Evolutionary conservation across 2,329 filamentous ascomycete species (phyloP).

Genomic region (Sclerotinia spermophila): DNA sequence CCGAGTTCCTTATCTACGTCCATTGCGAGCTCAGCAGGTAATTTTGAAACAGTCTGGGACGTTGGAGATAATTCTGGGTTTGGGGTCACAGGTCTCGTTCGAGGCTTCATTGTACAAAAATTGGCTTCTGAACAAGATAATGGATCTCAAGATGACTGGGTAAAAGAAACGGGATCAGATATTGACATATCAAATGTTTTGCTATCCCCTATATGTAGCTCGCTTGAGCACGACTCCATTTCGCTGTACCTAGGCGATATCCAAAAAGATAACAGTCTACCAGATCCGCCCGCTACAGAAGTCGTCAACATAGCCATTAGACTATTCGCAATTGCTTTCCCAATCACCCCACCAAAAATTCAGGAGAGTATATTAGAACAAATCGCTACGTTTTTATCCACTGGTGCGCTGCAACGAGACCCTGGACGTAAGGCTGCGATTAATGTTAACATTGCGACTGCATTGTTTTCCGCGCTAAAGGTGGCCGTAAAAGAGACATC

Average conservation of each 20-base stretch:
- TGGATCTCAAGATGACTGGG: slow-evolving; percentile 48
- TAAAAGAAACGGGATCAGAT: slow-evolving; percentile 56
- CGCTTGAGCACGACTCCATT: slow-evolving; percentile 85
- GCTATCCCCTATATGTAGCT: slow-evolving; percentile 71
- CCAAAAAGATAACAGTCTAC: slow-evolving; percentile 44
- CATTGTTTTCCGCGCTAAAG: slow-evolving; percentile 74
- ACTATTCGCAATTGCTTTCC: slow-evolving; percentile 86
- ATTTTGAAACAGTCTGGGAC: slow-evolving; percentile 94
- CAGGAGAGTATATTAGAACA: slow-evolving; percentile 97
- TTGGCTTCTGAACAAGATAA: slow-evolving; percentile 66
- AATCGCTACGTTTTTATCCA: slow-evolving; percentile 82
- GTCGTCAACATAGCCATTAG: slow-evolving; percentile 93
- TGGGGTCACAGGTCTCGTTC: slow-evolving; percentile 81
- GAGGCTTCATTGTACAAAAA: slow-evolving; percentile 68
- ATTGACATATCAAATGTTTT: slow-evolving; percentile 59
- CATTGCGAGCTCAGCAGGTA: slow-evolving; percentile 84
- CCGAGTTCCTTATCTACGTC: slow-evolving; percentile 83
- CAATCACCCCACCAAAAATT: slow-evolving; percentile 82
- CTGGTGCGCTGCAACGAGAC: slow-evolving; percentile 75
- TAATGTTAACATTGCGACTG: slow-evolving; percentile 82
- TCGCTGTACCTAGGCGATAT: slow-evolving; percentile 64
- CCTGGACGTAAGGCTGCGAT: slow-evolving; percentile 86
- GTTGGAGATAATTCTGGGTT: slow-evolving; percentile 92
- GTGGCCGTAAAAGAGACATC: slow-evolving; percentile 79
- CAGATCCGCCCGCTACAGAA: slow-evolving; percentile 83